Percentiles rank a stretch among this genome's conserved stretches.
Conservation (phyloP, 106 monocot genomes). For the Cymbidium sinense region DNA sequence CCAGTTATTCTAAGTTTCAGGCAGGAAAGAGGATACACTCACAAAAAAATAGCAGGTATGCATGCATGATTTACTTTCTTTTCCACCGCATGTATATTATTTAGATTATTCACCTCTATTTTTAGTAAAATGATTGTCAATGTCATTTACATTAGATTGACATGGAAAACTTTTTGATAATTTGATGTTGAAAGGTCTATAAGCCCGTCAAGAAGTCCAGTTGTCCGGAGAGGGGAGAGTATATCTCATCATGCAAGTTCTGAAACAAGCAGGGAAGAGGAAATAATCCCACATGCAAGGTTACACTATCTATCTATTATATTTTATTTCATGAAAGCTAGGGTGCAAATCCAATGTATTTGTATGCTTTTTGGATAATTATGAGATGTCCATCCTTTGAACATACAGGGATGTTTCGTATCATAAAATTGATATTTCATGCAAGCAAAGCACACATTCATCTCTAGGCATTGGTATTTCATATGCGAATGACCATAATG, state of each 20-base stretch:
- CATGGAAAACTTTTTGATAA: neutral
- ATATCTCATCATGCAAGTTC: slow-evolving; percentile 22
- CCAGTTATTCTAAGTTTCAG: neutral
- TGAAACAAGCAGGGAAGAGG: slow-evolving; percentile 20
- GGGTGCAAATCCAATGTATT: neutral
- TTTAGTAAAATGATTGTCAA: neutral
- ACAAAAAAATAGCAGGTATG: neutral
- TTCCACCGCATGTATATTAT: neutral
- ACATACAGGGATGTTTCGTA: slow-evolving; percentile 6
- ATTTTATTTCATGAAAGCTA: neutral
- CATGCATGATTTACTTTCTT: neutral
- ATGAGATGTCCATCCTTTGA: neutral
- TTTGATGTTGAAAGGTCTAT: slow-evolving; percentile 5
- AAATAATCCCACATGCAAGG: slow-evolving; percentile 20
- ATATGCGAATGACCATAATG: neutral
- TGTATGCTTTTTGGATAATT: neutral
- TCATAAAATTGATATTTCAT: slow-evolving; percentile 6
- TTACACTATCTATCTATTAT: slow-evolving; percentile 2
- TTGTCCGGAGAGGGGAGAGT: slow-evolving; percentile 6
- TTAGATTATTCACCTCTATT: neutral
- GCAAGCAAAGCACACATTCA: slow-evolving; percentile 9
- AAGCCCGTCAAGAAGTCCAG: slow-evolving; percentile 22
- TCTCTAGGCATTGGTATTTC: neutral
- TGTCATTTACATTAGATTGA: neutral
- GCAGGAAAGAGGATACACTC: neutral